Base-by-base conservation (phyloP, 441 rosid genomes). In the Metrosideros polymorpha region DNA sequence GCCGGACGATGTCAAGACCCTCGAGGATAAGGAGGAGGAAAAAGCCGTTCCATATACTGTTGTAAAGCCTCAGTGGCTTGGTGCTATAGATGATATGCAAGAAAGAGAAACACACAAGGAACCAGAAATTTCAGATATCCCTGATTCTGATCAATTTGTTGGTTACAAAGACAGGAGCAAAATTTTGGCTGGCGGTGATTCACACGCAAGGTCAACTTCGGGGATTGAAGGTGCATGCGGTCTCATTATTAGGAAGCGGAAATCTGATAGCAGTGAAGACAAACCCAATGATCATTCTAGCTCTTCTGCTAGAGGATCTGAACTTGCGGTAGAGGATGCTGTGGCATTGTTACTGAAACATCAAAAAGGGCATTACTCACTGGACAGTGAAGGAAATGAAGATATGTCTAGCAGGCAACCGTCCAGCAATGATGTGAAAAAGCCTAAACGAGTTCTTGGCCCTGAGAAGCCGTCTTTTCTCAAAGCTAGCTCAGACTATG, bases 11-110 rank as follows among this genome's bases (percentile, higher is more conserved):
- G 92, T 89, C 71, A 85, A 91, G 89, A 86, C 83, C 77, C 82
- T 54, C n/a, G 59, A 30, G 59, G 94, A 92, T 85, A 86, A 89
- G 75, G 87, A 89, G 18, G 92, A 91, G 88, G 93, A 84, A 87
- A 88, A 91, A 86, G 86, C 91, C 55, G 39, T 90, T 87, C 93
- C 88, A n/a, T 96, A 92, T 87, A 92, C 93, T 86, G 90, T 88
- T 85, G 88, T 82, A 35, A 94, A 96, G 92, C 98, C 98, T 76
- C 98, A 95, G 85, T 98, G 99, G 99, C 99, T 96, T 49, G 99
- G 99, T 85, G 98, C 99, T 53, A 92, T 94, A 51, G 92, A 93
- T 88, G 89, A 92, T 71, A 91, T 85, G 85, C 93, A 91, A 89
- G 51, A 55, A 12, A 86, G 93, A 87, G 94, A 92, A 91, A 90